Conservation (phyloP, 257 asterid genomes). For the Marsdenia floribunda region DNA sequence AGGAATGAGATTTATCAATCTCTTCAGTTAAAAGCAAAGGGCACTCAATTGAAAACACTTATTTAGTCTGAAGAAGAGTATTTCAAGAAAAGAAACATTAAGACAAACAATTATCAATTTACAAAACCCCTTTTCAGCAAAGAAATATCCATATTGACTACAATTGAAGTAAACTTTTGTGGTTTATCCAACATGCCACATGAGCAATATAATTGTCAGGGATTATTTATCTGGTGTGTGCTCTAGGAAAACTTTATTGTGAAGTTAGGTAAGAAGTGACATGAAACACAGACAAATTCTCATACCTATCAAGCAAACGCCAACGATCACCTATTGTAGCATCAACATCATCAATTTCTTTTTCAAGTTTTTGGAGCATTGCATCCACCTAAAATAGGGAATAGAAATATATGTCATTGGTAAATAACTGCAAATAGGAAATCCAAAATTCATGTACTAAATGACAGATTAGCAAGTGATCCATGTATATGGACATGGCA, state of each 20-base stretch:
- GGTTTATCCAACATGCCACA: not conserved
- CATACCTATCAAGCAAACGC: constrained; percentile 93
- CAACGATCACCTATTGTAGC: constrained; percentile 87
- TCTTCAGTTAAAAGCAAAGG: not conserved
- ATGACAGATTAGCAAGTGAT: not conserved
- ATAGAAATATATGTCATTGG: constrained; percentile 12
- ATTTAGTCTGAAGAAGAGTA: not conserved
- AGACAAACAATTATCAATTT: not conserved
- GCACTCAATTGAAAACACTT: not conserved
- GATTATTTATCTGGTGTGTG: not conserved
- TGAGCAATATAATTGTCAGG: not conserved
- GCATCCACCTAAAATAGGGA: constrained; percentile 68
- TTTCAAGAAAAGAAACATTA: not conserved
- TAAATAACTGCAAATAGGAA: constrained; percentile 12
- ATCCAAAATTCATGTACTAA: constrained; percentile 5
- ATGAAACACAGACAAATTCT: not conserved
- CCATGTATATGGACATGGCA: not conserved
- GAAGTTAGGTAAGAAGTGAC: not conserved
- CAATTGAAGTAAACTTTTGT: not conserved
- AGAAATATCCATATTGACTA: not conserved
- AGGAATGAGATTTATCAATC: not conserved
- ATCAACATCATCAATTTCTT: constrained; percentile 95
- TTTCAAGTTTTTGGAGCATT: constrained; percentile 95
- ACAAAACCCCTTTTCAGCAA: not conserved
- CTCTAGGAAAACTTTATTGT: not conserved